These are phyloP conservation scores for Xylariales sp. DNA, from an alignment of 2,329 filamentous ascomycete species.

Conservation along the genomic window DNA sequence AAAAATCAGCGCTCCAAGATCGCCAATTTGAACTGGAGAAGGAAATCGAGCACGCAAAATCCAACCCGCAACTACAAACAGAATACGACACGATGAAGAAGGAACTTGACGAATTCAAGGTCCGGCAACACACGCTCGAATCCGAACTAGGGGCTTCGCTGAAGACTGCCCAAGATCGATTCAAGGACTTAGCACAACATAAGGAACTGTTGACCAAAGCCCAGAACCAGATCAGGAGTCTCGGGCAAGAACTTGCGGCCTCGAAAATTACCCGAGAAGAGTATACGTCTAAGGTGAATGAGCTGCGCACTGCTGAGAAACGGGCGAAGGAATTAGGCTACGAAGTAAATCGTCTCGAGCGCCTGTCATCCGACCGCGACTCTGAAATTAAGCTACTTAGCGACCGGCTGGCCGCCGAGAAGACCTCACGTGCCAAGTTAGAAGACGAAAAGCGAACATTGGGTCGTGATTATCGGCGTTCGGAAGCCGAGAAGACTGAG, in stretches of 20 bases:
- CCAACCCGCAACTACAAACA: slow-evolving; percentile 66
- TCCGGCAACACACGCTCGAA: slow-evolving; percentile 76
- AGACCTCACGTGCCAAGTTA: slow-evolving; percentile 74
- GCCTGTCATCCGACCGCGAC: slow-evolving; percentile 78
- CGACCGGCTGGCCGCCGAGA: slow-evolving; percentile 82
- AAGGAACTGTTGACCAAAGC: slow-evolving; percentile 83
- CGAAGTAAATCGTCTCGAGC: slow-evolving; percentile 77
- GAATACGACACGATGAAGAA: slow-evolving; percentile 68
- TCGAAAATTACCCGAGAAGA: slow-evolving; percentile 82
- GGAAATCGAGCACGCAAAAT: slow-evolving; percentile 66
- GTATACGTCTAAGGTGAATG: slow-evolving; percentile 66
- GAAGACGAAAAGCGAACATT: slow-evolving; percentile 83
- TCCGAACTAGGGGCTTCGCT: slow-evolving; percentile 88
- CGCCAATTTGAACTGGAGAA: slow-evolving; percentile 76
- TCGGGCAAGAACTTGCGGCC: slow-evolving; percentile 80
- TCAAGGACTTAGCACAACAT: slow-evolving; percentile 86
- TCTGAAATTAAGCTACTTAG: slow-evolving; percentile 80
- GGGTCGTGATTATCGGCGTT: slow-evolving; percentile 80
- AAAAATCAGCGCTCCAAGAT: slow-evolving; percentile 74
- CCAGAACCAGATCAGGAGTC: slow-evolving; percentile 83
- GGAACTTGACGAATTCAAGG: slow-evolving; percentile 75
- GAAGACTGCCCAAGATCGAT: slow-evolving; percentile 85
- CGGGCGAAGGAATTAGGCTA: slow-evolving; percentile 83
- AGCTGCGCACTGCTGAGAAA: slow-evolving; percentile 81
- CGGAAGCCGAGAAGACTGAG: slow-evolving; percentile 84